Conservation (phyloP, 768 basidiomycete genomes). For the Kwoniella mangroviensis region DNA sequence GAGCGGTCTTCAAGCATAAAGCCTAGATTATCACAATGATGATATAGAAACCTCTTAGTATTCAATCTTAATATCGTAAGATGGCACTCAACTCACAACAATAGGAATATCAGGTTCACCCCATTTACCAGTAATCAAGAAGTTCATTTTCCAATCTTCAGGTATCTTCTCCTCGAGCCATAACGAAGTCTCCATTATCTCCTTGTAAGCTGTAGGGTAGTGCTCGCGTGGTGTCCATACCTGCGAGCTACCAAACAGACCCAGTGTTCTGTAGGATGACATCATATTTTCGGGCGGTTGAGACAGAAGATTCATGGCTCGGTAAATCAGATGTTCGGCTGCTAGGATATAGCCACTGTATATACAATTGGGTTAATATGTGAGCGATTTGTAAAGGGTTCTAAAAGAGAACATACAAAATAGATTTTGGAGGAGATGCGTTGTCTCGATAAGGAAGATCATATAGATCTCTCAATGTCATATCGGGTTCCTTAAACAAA, state of each 20-base stretch:
- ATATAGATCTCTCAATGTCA: conserved; percentile 33
- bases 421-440: not conserved
- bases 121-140: conserved; percentile 18
- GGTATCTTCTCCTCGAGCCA: conserved; percentile 24
- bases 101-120: conserved; percentile 24
- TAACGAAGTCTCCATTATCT: conserved; percentile 20
- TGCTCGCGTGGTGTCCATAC: conserved; percentile 9
- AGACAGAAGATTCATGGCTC: not conserved
- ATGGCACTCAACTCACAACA: too few relatives aligned
- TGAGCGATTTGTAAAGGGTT: too few relatives aligned
- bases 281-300: not conserved
- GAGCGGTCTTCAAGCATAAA: conserved; percentile 9
- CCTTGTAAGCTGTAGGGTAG: conserved; percentile 28
- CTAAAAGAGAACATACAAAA: too few relatives aligned
- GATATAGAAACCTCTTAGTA: too few relatives aligned
- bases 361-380: too few relatives aligned
- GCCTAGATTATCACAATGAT: conserved; percentile 19
- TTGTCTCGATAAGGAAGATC: conserved; percentile 18
- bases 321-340: not conserved
- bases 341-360: not conserved
- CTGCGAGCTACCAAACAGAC: not conserved
- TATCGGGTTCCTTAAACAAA: conserved; percentile 21
- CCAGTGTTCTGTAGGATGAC: not conserved
- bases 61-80: too few relatives aligned
- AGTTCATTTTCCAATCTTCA: conserved; percentile 11